Evolutionary conservation across 2,329 filamentous ascomycete genomes (phyloP).

Genomic region (Balansia obtecta): DNA sequence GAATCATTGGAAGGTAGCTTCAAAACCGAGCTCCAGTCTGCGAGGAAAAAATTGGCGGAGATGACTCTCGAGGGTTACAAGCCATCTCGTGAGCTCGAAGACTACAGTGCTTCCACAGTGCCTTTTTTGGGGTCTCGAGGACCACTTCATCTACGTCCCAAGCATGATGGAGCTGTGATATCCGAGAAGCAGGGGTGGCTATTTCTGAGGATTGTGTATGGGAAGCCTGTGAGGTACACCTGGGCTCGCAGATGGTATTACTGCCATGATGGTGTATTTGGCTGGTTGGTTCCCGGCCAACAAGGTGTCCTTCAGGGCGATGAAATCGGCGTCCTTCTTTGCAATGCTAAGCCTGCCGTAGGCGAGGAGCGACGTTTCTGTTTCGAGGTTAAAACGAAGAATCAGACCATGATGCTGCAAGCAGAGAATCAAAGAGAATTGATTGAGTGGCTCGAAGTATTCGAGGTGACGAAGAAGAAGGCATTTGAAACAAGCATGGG

Average conservation of each 20-base stretch:
- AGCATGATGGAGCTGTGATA: constrained; percentile 35
- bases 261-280: constrained; percentile 89
- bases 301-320: constrained; percentile 91
- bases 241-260: constrained; percentile 96
- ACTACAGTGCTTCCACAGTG: constrained; percentile 83
- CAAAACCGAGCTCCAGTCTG: constrained; percentile 65
- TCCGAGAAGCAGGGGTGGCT: constrained; percentile 92
- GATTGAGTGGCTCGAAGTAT: constrained; percentile 88
- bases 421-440: constrained; percentile 85
- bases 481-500: constrained; percentile 65
- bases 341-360: constrained; percentile 81
- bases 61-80: constrained; percentile 56
- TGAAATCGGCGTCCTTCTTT: constrained; percentile 87
- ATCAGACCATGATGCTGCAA: constrained; percentile 76
- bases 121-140: constrained; percentile 67
- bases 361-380: constrained; percentile 92
- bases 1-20: constrained; percentile 78
- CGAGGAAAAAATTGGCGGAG: constrained; percentile 73
- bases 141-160: constrained; percentile 49
- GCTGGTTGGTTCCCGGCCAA: constrained; percentile 75
- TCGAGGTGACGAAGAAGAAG: constrained; percentile 87
- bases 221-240: constrained; percentile 78
- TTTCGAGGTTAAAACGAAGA: constrained; percentile 98
- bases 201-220: constrained; percentile 66
- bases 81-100: constrained; percentile 84